phyloP scores from a whole-genome alignment of 805 yeast genomes.

The Schizosaccharomyces octosporus region DNA sequence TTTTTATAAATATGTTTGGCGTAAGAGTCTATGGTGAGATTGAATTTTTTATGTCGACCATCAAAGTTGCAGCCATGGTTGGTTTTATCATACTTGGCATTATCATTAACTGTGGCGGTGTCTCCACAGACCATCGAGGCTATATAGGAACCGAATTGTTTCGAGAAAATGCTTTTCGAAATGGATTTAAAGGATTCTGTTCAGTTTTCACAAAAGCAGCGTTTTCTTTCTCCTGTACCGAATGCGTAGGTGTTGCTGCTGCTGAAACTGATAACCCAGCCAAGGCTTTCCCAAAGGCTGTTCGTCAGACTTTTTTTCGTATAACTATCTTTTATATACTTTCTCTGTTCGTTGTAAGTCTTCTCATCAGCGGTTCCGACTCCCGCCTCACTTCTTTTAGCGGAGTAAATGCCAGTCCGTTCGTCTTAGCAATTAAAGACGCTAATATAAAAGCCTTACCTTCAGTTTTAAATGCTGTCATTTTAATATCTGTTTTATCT shows the following conservation, averaged over 20 bases:
- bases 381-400: slow-evolving; percentile 23
- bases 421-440: slow-evolving; percentile 43
- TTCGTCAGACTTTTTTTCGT: slow-evolving; percentile 68
- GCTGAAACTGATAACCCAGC: slow-evolving; percentile 55
- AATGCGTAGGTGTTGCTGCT: slow-evolving; percentile 49
- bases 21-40: slow-evolving; percentile 43
- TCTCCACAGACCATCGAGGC: slow-evolving; percentile 26
- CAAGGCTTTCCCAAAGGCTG: slow-evolving; percentile 41
- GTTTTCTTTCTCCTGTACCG: slow-evolving; percentile 54
- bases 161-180: slow-evolving; percentile 35
- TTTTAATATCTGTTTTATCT: slow-evolving; percentile 41
- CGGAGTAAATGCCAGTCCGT: slow-evolving; percentile 37
- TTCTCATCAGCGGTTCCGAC: slow-evolving; percentile 44
- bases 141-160: slow-evolving; percentile 30
- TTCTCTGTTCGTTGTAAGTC: slow-evolving; percentile 31
- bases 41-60: slow-evolving; percentile 33
- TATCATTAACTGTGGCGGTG: slow-evolving; percentile 27
- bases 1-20: slow-evolving; percentile 29
- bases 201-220: slow-evolving; percentile 60
- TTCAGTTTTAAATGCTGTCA: slow-evolving; percentile 47
- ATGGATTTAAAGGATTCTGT: slow-evolving; percentile 48
- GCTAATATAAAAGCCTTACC: slow-evolving; percentile 48
- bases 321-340: slow-evolving; percentile 45
- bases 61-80: slow-evolving; percentile 32
- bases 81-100: slow-evolving; percentile 41